Conservation (phyloP, 2,329 filamentous ascomycete species). For the Cladophialophora yegresii region DNA sequence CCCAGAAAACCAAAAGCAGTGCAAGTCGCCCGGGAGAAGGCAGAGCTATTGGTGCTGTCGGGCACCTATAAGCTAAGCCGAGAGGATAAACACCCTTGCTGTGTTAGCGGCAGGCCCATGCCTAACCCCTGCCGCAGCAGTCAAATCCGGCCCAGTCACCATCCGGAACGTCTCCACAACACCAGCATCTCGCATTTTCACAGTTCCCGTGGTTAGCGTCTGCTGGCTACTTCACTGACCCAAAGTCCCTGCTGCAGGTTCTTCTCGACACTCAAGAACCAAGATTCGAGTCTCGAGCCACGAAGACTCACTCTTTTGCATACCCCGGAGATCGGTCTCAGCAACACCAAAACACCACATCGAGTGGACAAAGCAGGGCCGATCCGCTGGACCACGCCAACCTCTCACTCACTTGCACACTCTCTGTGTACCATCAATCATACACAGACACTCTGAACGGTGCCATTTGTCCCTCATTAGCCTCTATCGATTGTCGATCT, state of each 20-base stretch:
- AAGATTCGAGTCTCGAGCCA: constrained; percentile 11
- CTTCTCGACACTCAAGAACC: constrained; percentile 8
- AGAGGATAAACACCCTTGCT: background rate
- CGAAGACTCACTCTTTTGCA: constrained; percentile 9
- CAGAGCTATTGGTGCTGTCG: background rate
- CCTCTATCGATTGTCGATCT: background rate
- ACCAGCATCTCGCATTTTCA: constrained; percentile 19
- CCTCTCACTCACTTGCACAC: constrained; percentile 5
- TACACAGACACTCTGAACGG: background rate
- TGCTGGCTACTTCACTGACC: constrained; percentile 1
- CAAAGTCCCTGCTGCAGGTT: constrained; percentile 1
- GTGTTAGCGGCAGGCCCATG: background rate
- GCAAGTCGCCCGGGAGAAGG: background rate
- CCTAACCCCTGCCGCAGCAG: background rate
- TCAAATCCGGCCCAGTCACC: background rate
- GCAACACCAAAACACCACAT: constrained; percentile 9
- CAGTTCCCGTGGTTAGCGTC: background rate
- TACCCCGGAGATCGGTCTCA: constrained; percentile 1
- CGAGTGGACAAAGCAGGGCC: background rate
- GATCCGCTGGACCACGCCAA: background rate
- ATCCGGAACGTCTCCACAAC: constrained; percentile 9
- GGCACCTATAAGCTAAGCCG: background rate
- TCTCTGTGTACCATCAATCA: background rate
- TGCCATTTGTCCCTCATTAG: background rate
- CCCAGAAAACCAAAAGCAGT: background rate